These are phyloP conservation scores for Babesia sp. DNA, from an alignment of 169 alveolate genomes.

Conservation along the genomic window DNA sequence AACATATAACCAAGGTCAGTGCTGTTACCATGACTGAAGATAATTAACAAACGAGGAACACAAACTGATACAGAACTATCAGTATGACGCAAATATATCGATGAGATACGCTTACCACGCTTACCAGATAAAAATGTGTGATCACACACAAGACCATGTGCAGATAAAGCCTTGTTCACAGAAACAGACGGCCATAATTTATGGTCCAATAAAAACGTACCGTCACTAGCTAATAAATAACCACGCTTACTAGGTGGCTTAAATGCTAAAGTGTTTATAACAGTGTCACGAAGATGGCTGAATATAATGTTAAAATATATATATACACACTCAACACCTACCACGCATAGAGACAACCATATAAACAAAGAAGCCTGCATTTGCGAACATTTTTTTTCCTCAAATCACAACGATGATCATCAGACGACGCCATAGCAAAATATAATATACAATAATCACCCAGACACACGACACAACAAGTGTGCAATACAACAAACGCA, in stretches of 20 bases:
- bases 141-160: not conserved
- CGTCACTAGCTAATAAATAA: conserved; percentile 51
- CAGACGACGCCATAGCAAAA: not conserved
- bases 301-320: not conserved
- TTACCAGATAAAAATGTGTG: conserved; percentile 1
- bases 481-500: not conserved
- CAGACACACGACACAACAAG: not conserved
- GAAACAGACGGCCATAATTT: not conserved
- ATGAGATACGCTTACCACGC: conserved; percentile 10
- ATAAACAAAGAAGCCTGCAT: not conserved
- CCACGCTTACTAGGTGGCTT: conserved; percentile 71
- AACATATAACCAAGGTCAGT: conserved; percentile 86
- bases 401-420: not conserved
- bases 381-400: not conserved
- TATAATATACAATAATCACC: not conserved
- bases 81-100: conserved; percentile 13
- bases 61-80: conserved; percentile 20
- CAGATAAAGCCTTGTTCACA: conserved; percentile 25
- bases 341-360: conserved; percentile 16
- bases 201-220: conserved; percentile 32
- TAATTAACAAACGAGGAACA: conserved; percentile 61
- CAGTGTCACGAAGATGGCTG: conserved; percentile 59
- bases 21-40: conserved; percentile 89
- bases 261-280: conserved; percentile 74
- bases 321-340: too few species aligned